These are phyloP conservation scores for Leccinellum rugosiceps DNA, from an alignment of 768 basidiomycete species.

Conservation along the genomic window DNA sequence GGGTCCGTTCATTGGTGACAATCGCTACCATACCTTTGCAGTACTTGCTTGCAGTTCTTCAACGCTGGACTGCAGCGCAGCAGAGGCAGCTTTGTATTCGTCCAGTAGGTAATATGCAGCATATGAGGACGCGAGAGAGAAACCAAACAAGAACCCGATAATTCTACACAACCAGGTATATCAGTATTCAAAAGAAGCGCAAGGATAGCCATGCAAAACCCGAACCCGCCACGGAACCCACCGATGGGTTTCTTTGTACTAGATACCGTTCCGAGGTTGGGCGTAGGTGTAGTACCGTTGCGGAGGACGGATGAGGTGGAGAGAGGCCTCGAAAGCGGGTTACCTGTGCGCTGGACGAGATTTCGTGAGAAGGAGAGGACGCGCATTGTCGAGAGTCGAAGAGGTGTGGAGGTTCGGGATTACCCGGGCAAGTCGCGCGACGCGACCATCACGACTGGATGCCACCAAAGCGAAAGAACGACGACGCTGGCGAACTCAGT, in stretches of 20 bases:
- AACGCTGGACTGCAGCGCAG: conserved; percentile 83
- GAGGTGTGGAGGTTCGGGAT: conserved; percentile 13
- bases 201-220: conserved; percentile 6
- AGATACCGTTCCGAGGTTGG: conserved; percentile 53
- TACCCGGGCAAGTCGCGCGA: conserved; percentile 16
- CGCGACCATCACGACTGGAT: conserved; percentile 20
- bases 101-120: conserved; percentile 87
- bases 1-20: background rate
- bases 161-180: conserved; percentile 43
- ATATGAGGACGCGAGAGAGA: conserved; percentile 83
- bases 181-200: background rate
- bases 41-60: conserved; percentile 84
- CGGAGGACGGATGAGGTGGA: conserved; percentile 42
- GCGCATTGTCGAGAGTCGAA: conserved; percentile 29
- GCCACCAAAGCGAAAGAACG: conserved; percentile 41
- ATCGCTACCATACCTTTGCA: conserved; percentile 52
- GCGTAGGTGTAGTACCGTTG: conserved; percentile 39
- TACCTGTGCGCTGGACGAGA: conserved; percentile 12
- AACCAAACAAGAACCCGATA: conserved; percentile 84
- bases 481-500: conserved; percentile 27
- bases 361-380: conserved; percentile 20
- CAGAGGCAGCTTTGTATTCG: conserved; percentile 86
- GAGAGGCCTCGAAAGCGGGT: conserved; percentile 33
- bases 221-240: conserved; percentile 64
- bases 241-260: conserved; percentile 74